Conservation (phyloP, 2,329 filamentous ascomycete species). For the Ampelomyces quisqualis region DNA sequence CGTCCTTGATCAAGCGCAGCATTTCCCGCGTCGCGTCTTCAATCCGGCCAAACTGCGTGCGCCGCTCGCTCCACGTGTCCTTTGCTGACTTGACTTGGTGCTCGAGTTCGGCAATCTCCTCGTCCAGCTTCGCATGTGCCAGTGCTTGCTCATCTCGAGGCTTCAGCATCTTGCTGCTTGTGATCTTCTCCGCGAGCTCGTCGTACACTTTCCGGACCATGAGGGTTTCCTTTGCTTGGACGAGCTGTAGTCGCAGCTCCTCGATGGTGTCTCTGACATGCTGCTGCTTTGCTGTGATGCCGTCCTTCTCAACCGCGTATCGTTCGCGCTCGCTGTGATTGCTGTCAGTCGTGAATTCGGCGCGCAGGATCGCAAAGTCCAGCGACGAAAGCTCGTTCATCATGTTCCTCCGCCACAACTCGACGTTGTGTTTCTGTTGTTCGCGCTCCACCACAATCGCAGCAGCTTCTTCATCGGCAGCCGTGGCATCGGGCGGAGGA, state of each 20-base stretch:
- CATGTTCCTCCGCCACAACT: conserved; percentile 78
- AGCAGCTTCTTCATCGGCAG: conserved; percentile 50
- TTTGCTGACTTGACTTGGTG: conserved; percentile 80
- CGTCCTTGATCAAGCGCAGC: conserved; percentile 81
- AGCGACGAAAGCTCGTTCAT: conserved; percentile 86
- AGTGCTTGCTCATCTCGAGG: conserved; percentile 80
- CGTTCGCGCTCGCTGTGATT: conserved; percentile 81
- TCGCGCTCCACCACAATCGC: conserved; percentile 50
- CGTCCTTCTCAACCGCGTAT: conserved; percentile 76
- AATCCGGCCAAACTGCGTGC: conserved; percentile 83
- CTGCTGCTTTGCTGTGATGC: conserved; percentile 76
- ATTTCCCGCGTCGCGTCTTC: conserved; percentile 89
- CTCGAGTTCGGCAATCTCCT: conserved; percentile 85
- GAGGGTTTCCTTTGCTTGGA: conserved; percentile 64
- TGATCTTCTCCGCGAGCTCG: conserved; percentile 82
- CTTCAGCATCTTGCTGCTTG: conserved; percentile 73
- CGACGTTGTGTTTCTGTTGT: conserved; percentile 57
- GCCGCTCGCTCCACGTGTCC: conserved; percentile 78
- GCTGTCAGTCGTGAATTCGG: conserved; percentile 81
- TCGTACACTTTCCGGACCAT: conserved; percentile 83
- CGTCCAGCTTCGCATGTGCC: conserved; percentile 77
- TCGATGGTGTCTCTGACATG: conserved; percentile 73
- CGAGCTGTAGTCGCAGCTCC: conserved; percentile 70
- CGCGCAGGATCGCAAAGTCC: conserved; percentile 79
- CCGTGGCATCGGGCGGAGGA: conserved; percentile 63